Conservation (phyloP, 805 yeast species). For the Priceomyces carsonii region DNA sequence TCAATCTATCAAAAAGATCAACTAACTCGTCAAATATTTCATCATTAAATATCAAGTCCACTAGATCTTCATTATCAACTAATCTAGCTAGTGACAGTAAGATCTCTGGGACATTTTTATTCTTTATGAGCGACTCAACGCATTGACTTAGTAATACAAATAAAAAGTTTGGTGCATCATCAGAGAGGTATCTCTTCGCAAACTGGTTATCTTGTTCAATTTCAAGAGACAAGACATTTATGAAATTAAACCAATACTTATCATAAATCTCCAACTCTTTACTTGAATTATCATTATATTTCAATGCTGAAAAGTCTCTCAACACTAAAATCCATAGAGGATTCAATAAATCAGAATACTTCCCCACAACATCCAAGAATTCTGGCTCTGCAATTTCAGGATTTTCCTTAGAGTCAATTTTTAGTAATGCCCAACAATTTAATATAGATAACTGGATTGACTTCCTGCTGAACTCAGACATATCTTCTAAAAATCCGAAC, state of each 20-base stretch:
- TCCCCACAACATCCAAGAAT: slow-evolving; percentile 49
- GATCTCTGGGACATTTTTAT: slow-evolving; percentile 50
- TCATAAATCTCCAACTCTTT: slow-evolving; percentile 52
- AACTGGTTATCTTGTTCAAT: slow-evolving; percentile 50
- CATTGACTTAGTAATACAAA: slow-evolving; percentile 84
- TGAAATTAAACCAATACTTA: slow-evolving; percentile 72
- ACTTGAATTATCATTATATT: slow-evolving; percentile 47
- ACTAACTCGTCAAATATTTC: slow-evolving; percentile 72
- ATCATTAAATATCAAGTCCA: slow-evolving; percentile 62
- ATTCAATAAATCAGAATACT: slow-evolving; percentile 59
- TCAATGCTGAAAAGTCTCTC: slow-evolving; percentile 70
- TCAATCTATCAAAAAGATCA: slow-evolving; percentile 72
- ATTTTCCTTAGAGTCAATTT: slow-evolving; percentile 27
- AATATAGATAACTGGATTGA: slow-evolving; percentile 60
- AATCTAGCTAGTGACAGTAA: slow-evolving; percentile 50
- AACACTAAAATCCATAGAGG: slow-evolving; percentile 81
- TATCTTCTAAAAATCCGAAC: slow-evolving; percentile 56
- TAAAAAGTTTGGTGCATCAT: slow-evolving; percentile 65
- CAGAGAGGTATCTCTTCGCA: slow-evolving; percentile 50
- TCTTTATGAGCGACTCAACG: slow-evolving; percentile 63
- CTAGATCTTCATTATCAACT: slow-evolving; percentile 55
- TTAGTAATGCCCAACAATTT: slow-evolving; percentile 73
- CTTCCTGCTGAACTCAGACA: slow-evolving; percentile 47
- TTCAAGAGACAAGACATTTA: slow-evolving; percentile 70
- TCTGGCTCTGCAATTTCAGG: slow-evolving; percentile 37